Evolutionary conservation across 768 basidiomycete genomes (phyloP), one percentile per base, ranked within the genome.

Genomic region (Hericium alpestre): DNA sequence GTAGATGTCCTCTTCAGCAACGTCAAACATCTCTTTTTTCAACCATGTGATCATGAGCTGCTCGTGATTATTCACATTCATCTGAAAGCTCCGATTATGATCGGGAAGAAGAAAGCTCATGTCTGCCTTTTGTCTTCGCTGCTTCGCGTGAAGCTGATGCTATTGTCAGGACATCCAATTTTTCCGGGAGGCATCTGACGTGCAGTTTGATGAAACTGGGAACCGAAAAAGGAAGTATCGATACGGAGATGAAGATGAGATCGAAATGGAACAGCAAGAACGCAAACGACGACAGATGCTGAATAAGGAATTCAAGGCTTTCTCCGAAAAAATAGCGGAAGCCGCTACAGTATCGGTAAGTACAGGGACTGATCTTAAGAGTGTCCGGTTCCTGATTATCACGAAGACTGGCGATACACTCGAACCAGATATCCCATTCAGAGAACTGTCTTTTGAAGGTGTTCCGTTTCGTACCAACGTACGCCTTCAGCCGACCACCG

Each of bases 121-220:
- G 92, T 93, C 65, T 53, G 84, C 75, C 53, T 7, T 47, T 32
- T 52, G 39, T 43, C 8, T 8, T 43, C 27, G 20, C 20, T 57
- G 32, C 39, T 63, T 20, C 54, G 40, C 11, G 20, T 55, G 51
- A 51, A 54, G 61, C 16, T 16, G 51, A 54, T 58, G 12, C 18
- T 18, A 46, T 43, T 43, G 25, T 23, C 59, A 95, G 90, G 96
- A 99, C 69, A 83, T 98, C 6, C 96, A 98, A 81, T 97, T 99
- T 71, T 93, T 90, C 76, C 89, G 95, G 9, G 96, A 98, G 73
- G 95, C 94, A 7, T 90, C 92, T 0, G 96, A 99, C 63, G 90
- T 95, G 27, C 90, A 94, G 61, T 97, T 98, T 66, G 96, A 99
- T 65, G 96, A 99, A 71, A 98, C 96, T 1, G 96, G 96, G n/a